Conservation (phyloP, 257 asterid genomes). For the Solanum infundibuliforme region DNA sequence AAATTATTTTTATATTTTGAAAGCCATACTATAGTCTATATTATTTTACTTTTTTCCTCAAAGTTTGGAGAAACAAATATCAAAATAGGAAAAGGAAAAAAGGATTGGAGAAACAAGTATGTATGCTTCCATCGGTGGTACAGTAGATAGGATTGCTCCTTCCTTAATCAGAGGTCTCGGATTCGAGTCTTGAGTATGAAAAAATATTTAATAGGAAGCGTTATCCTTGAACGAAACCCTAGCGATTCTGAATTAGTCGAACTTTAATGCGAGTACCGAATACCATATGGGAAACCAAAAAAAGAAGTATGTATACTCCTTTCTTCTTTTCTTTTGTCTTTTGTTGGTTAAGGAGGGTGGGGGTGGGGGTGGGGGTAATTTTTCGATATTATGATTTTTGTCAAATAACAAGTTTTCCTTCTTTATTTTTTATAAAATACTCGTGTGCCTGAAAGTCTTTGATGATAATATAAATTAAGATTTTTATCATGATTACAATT, state of each 20-base stretch:
- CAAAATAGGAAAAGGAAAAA: background rate
- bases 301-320: background rate
- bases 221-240: accelerated
- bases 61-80: background rate
- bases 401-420: too few species aligned
- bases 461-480: too few species aligned
- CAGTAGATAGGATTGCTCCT: too few species aligned
- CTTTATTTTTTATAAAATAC: too few species aligned
- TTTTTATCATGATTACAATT: background rate
- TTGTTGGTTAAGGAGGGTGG: background rate
- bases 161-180: accelerated
- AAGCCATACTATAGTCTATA: background rate
- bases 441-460: background rate
- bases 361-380: background rate
- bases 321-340: background rate
- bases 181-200: too few species aligned
- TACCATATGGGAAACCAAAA: too few species aligned
- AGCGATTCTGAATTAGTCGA: accelerated
- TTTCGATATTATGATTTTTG: too few species aligned
- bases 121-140: too few species aligned
- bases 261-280: accelerated
- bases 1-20: background rate
- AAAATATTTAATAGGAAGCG: too few species aligned
- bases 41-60: background rate
- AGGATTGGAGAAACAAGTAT: background rate